Percentiles rank a stretch among this genome's conserved stretches.
Evolutionary conservation across 1,284 basidiomycete species (phyloP).

Genomic region (Boletus holoroseus): DNA sequence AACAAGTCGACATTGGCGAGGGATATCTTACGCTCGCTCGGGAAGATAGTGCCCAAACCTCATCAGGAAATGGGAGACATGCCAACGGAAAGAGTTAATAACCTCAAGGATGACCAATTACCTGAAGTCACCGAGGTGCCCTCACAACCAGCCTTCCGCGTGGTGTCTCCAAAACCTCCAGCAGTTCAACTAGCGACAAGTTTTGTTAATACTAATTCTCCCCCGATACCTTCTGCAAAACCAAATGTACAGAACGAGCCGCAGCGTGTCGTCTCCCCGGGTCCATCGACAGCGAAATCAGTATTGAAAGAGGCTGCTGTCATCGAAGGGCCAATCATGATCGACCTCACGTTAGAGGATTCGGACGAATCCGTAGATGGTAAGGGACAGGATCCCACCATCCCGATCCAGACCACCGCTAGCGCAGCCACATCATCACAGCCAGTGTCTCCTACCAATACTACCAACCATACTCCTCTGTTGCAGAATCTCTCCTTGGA

Average conservation of each 20-base stretch:
- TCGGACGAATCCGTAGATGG: constrained; percentile 22
- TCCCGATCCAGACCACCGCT: constrained; percentile 6
- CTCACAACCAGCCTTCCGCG: not conserved
- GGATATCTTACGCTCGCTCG: constrained; percentile 41
- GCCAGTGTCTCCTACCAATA: constrained; percentile 5
- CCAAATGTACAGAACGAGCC: not conserved
- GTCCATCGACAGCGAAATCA: not conserved
- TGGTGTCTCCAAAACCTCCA: not conserved
- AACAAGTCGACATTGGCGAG: constrained; percentile 39
- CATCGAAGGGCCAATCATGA: constrained; percentile 23
- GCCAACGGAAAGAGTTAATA: not conserved
- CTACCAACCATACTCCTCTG: constrained; percentile 19
- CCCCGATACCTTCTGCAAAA: not conserved
- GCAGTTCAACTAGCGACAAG: not conserved
- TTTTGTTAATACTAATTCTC: not conserved
- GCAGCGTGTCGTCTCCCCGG: not conserved
- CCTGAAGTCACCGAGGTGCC: not conserved
- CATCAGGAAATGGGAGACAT: constrained; percentile 6
- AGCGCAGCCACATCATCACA: constrained; percentile 7
- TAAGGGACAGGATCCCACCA: constrained; percentile 10
- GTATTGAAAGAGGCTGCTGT: not conserved
- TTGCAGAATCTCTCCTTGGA: constrained; percentile 24
- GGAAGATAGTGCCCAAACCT: constrained; percentile 16
- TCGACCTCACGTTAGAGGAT: constrained; percentile 29
- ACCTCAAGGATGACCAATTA: not conserved